Conservation (phyloP, 2,329 filamentous ascomycete species). For the Alternaria ethzedia region DNA sequence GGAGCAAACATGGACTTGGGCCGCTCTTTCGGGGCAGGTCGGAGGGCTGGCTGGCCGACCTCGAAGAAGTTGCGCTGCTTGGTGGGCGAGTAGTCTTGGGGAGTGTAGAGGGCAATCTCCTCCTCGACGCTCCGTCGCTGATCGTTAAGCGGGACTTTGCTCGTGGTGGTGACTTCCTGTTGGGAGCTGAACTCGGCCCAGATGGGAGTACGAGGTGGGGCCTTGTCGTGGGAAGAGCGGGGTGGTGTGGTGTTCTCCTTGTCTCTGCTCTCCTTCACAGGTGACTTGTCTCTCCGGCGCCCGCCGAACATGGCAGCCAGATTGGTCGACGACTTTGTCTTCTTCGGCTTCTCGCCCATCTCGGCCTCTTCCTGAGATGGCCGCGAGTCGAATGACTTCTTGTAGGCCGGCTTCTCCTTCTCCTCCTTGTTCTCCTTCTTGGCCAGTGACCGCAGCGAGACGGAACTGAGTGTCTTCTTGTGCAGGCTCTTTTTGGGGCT, state of each 20-base stretch:
- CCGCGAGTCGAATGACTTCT: constrained; percentile 38
- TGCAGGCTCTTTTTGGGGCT: constrained; percentile 51
- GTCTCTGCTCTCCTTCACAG: constrained; percentile 60
- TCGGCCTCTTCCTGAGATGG: constrained; percentile 36
- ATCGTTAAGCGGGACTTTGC: constrained; percentile 54
- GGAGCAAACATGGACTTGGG: constrained; percentile 60
- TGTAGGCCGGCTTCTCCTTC: constrained; percentile 39
- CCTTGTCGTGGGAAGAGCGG: constrained; percentile 52
- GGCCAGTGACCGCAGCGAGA: constrained; percentile 60
- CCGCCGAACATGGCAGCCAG: constrained; percentile 78
- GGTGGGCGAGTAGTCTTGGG: constrained; percentile 64
- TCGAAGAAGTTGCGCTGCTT: constrained; percentile 68
- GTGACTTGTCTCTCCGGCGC: constrained; percentile 67
- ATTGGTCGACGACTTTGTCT: constrained; percentile 83
- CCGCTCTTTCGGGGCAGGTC: constrained; percentile 47
- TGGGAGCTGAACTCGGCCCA: constrained; percentile 74
- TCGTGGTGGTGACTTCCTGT: constrained; percentile 43
- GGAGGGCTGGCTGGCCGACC: constrained; percentile 54
- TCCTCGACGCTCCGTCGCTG: constrained; percentile 56
- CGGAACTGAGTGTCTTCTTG: constrained; percentile 62
- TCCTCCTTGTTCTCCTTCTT: constrained; percentile 43
- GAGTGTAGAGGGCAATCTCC: constrained; percentile 65
- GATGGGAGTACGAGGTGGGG: constrained; percentile 68
- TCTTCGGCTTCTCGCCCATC: constrained; percentile 60
- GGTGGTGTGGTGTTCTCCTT: constrained; percentile 82